phyloP scores from a whole-genome alignment of 805 yeast species.

The Candida coquimbonensis region DNA sequence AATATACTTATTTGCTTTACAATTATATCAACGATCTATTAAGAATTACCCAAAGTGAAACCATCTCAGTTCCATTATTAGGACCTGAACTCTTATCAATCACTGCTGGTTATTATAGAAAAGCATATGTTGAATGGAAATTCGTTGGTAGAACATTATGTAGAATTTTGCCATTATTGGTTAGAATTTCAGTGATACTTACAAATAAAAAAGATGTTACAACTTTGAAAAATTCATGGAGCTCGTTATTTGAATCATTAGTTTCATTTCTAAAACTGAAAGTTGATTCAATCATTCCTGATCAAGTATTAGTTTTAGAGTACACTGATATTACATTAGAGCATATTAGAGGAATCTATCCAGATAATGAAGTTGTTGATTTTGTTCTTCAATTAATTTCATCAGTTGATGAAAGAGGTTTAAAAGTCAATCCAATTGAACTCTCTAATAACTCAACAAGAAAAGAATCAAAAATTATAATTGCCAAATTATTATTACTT shows the following conservation, averaged over 20 bases:
- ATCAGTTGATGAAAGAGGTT: conserved; percentile 50
- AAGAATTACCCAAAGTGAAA: conserved; percentile 11
- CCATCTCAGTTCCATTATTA: conserved; percentile 35
- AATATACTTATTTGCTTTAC: conserved; percentile 50
- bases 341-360: conserved; percentile 33
- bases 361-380: conserved; percentile 33
- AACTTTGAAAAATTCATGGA: conserved; percentile 24
- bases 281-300: conserved; percentile 43
- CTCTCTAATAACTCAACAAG: conserved; percentile 1
- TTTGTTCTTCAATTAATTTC: conserved; percentile 41
- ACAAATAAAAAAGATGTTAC: conserved; percentile 15
- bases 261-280: conserved; percentile 40
- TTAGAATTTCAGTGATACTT: conserved; percentile 34
- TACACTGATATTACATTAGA: conserved; percentile 49
- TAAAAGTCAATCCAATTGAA: conserved; percentile 15
- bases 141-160: conserved; percentile 58
- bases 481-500: conserved; percentile 53
- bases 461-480: conserved; percentile 44
- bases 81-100: conserved; percentile 45
- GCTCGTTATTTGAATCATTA: conserved; percentile 27
- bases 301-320: conserved; percentile 58
- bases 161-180: conserved; percentile 46
- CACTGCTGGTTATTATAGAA: conserved; percentile 39
- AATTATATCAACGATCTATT: conserved; percentile 31
- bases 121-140: conserved; percentile 51